Evolutionary conservation across 192 early-diverging fungal species (phyloP).

Genomic region (Dissophora ornata): DNA sequence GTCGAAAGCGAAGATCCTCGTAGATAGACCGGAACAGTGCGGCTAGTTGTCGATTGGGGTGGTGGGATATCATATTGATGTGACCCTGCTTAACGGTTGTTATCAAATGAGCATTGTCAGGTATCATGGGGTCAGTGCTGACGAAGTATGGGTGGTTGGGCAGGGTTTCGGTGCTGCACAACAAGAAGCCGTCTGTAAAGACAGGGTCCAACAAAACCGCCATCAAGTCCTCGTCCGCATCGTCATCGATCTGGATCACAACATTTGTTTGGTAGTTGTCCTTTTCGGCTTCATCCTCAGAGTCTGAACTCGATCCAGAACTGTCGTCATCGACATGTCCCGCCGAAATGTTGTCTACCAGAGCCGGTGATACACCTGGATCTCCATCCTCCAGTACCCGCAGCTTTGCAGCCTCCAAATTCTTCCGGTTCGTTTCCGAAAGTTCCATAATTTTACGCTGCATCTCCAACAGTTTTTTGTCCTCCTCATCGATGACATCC

Average conservation of each 20-base stretch:
- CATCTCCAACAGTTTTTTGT: slow-evolving; percentile 72
- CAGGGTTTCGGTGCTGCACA: slow-evolving; percentile 69
- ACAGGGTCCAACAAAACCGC: slow-evolving; percentile 64
- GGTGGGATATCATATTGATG: slow-evolving; percentile 67
- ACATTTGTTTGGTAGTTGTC: slow-evolving; percentile 57
- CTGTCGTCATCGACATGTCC: slow-evolving; percentile 42
- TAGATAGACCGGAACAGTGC: slow-evolving; percentile 73
- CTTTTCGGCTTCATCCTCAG: slow-evolving; percentile 48
- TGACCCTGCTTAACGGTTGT: slow-evolving; percentile 70
- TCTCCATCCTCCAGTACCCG: slow-evolving; percentile 44
- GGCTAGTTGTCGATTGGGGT: slow-evolving; percentile 81
- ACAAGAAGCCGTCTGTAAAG: slow-evolving; percentile 69
- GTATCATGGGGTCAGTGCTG: slow-evolving; percentile 53
- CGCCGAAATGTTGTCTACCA: slow-evolving; percentile 24
- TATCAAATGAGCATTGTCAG: slow-evolving; percentile 63
- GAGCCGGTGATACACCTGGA: slow-evolving; percentile 11
- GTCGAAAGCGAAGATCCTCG: slow-evolving; percentile 70
- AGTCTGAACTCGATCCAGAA: slow-evolving; percentile 26
- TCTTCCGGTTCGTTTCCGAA: slow-evolving; percentile 72
- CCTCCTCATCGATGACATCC: slow-evolving; percentile 79
- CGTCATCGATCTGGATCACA: slow-evolving; percentile 85
- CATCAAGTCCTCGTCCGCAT: slow-evolving; percentile 81
- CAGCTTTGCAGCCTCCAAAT: slow-evolving; percentile 65
- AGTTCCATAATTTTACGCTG: slow-evolving; percentile 74
- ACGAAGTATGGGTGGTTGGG: slow-evolving; percentile 55